Percentiles rank a stretch among this genome's conserved stretches.
phyloP scores from a whole-genome alignment of 441 rosid species.

The Viola pubescens region DNA sequence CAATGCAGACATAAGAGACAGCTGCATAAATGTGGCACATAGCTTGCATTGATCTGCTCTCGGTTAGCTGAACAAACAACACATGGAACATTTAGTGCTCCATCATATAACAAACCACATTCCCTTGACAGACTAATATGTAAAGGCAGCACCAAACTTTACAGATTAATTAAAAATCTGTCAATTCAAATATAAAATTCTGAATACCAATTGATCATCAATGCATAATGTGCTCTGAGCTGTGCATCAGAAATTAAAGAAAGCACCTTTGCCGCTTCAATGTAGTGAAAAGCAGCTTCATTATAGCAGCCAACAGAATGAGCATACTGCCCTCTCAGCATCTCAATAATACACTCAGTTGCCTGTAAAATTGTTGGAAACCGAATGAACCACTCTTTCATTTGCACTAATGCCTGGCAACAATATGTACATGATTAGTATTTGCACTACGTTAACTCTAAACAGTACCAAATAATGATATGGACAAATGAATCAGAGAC shows the following conservation, averaged over 20 bases:
- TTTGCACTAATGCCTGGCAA: conserved; percentile 77
- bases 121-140: background rate
- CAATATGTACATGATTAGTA: conserved; percentile 7
- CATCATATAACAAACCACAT: background rate
- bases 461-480: conserved; percentile 5
- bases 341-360: conserved; percentile 80
- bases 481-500: conserved; percentile 11
- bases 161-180: too few relatives aligned
- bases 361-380: conserved; percentile 93
- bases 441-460: conserved; percentile 4
- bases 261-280: conserved; percentile 79
- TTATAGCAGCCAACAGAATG: conserved; percentile 88
- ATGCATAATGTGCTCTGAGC: background rate
- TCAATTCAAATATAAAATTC: too few relatives aligned
- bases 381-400: conserved; percentile 76
- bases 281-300: conserved; percentile 90
- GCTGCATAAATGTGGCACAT: conserved; percentile 92
- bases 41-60: conserved; percentile 80
- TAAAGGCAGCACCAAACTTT: too few relatives aligned
- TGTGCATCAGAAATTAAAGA: conserved; percentile 2
- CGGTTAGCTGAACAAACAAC: conserved; percentile 54
- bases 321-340: conserved; percentile 98
- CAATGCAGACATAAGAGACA: conserved; percentile 78
- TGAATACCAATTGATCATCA: too few relatives aligned
- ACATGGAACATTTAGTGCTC: background rate